These are phyloP conservation scores for Luvunga scandens DNA, from an alignment of 345 rosid species.

Conservation along the genomic window DNA sequence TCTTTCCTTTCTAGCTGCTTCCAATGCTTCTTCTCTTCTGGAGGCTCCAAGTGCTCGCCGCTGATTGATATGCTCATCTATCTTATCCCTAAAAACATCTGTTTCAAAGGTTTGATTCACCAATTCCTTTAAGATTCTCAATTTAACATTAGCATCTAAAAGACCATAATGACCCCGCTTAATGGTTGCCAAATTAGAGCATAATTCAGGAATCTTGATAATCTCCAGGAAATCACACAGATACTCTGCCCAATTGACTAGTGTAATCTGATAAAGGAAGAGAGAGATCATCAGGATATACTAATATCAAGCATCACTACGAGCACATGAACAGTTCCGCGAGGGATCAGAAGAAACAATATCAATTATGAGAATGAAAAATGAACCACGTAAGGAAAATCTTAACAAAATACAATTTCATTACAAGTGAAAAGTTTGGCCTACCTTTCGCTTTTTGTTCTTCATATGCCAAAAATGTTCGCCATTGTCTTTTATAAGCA, in stretches of 20 bases:
- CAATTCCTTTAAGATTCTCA: slow-evolving; percentile 62
- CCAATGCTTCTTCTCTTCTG: slow-evolving; percentile 78
- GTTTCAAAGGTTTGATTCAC: slow-evolving; percentile 65
- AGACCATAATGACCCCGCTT: slow-evolving; percentile 91
- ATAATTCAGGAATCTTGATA: slow-evolving; percentile 46
- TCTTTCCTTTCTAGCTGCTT: slow-evolving; percentile 67
- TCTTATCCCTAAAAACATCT: slow-evolving; percentile 52
- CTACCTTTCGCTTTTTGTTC: slow-evolving; percentile 59
- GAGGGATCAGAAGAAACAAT: not conserved
- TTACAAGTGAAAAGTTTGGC: slow-evolving; percentile 27
- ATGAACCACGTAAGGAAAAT: not conserved
- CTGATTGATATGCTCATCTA: slow-evolving; percentile 77
- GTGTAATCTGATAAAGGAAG: slow-evolving; percentile 53
- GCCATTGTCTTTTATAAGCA: slow-evolving; percentile 53
- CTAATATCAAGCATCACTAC: slow-evolving; percentile 12
- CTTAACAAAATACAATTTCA: not conserved
- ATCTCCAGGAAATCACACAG: slow-evolving; percentile 83
- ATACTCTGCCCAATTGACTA: slow-evolving; percentile 80
- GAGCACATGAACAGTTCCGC: not conserved
- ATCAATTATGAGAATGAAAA: not conserved
- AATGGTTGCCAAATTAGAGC: slow-evolving; percentile 47
- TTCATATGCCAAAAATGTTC: slow-evolving; percentile 40
- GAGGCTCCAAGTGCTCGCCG: slow-evolving; percentile 72
- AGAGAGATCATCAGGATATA: slow-evolving; percentile 8
- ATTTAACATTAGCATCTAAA: slow-evolving; percentile 53